phyloP scores from a whole-genome alignment of 805 yeast genomes.

The Nakazawaea ishiwadae region DNA sequence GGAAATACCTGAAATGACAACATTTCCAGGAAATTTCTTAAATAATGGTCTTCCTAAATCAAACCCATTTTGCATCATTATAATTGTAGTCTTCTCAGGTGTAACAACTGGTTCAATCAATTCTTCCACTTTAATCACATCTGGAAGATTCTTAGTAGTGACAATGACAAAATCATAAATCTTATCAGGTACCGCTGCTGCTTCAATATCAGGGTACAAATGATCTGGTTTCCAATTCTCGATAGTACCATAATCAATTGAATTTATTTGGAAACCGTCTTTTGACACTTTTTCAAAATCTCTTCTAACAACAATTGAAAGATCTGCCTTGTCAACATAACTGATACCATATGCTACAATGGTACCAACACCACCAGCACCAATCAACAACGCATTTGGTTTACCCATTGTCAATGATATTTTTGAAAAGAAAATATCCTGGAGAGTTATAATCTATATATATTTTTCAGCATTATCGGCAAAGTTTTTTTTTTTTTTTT shows the following conservation, averaged over 20 bases:
- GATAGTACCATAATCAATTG: constrained; percentile 56
- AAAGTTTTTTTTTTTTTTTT: neutral
- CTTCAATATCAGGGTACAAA: constrained; percentile 29
- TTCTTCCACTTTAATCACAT: constrained; percentile 45
- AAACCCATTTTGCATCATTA: constrained; percentile 64
- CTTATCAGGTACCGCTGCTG: constrained; percentile 34
- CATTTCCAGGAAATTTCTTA: constrained; percentile 43
- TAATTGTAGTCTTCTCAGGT: constrained; percentile 38
- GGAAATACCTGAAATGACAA: constrained; percentile 59
- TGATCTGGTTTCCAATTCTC: constrained; percentile 49
- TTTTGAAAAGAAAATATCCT: no score
- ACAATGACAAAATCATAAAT: constrained; percentile 53
- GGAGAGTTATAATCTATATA: no score
- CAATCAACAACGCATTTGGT: constrained; percentile 51
- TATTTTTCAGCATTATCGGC: no score
- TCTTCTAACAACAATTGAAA: constrained; percentile 59
- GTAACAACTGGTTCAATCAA: constrained; percentile 46
- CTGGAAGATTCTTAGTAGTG: constrained; percentile 60
- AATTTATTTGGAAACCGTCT: constrained; percentile 51
- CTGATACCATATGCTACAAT: constrained; percentile 62
- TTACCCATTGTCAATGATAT: neutral
- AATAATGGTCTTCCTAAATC: constrained; percentile 56
- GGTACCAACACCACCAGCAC: constrained; percentile 84
- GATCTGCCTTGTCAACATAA: constrained; percentile 38
- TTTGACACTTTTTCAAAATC: constrained; percentile 47